These are phyloP conservation scores for Podospora anserina DNA, from an alignment of 495 filamentous ascomycete species.

Conservation along the genomic window DNA sequence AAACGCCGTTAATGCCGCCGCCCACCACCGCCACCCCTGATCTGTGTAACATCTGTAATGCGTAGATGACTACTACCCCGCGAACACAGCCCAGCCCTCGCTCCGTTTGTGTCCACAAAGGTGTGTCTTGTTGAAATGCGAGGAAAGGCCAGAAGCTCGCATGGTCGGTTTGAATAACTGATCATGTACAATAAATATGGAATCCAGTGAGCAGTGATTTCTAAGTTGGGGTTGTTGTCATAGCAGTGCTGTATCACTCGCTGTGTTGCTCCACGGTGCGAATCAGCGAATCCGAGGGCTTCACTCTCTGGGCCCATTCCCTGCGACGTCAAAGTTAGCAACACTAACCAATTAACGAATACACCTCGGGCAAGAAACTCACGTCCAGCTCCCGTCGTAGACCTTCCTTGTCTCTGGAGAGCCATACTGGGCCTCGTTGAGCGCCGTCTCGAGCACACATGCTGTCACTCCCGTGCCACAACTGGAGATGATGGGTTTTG, in stretches of 20 bases:
- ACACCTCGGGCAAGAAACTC: constrained; percentile 44
- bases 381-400: constrained; percentile 99
- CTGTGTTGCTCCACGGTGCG: constrained; percentile 17
- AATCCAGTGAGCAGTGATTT: neutral
- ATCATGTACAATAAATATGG: neutral
- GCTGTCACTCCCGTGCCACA: constrained; percentile 96
- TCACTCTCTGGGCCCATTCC: constrained; percentile 67
- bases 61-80: neutral
- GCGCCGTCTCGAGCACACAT: constrained; percentile 83
- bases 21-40: neutral
- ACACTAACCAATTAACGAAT: neutral
- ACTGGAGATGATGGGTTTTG: constrained; percentile 80
- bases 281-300: constrained; percentile 43
- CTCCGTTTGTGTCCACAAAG: neutral
- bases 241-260: neutral
- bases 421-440: constrained; percentile 73
- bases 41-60: neutral
- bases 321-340: constrained; percentile 38
- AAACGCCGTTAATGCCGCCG: constrained; percentile 14
- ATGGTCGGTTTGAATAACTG: neutral
- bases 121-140: neutral
- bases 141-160: neutral
- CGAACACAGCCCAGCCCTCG: neutral
- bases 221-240: neutral
- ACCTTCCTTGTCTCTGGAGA: constrained; percentile 64